Evolutionary conservation across 441 rosid genomes (phyloP).

Genomic region (Pelargonium australe): DNA sequence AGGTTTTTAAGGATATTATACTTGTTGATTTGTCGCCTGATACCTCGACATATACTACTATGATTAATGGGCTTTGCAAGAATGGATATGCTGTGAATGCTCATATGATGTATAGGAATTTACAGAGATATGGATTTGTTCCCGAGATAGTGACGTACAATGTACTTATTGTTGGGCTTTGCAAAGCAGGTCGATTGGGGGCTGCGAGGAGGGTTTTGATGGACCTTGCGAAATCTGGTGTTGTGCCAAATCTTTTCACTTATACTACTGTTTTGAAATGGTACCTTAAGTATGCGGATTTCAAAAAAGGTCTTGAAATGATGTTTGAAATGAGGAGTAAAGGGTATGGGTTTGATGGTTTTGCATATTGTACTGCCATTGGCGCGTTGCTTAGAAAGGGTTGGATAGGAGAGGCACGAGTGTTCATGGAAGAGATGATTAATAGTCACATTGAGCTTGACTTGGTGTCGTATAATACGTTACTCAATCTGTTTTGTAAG

Average conservation of each 20-base stretch:
- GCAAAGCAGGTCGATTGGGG: slow-evolving; percentile 14
- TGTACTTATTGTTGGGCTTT: slow-evolving; percentile 22
- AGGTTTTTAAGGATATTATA: slow-evolving; percentile 18
- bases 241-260: slow-evolving; percentile 18
- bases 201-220: slow-evolving; percentile 17
- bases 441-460: slow-evolving; percentile 19
- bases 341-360: slow-evolving; percentile 26
- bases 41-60: slow-evolving; percentile 19
- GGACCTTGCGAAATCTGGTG: slow-evolving; percentile 18
- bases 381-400: slow-evolving; percentile 21
- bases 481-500: slow-evolving; percentile 17
- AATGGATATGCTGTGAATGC: slow-evolving; percentile 21
- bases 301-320: slow-evolving; percentile 21
- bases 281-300: slow-evolving; percentile 18
- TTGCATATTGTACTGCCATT: slow-evolving; percentile 20
- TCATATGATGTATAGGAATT: slow-evolving; percentile 17
- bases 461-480: slow-evolving; percentile 21
- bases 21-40: slow-evolving; percentile 15
- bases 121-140: slow-evolving; percentile 21
- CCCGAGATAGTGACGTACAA: slow-evolving; percentile 22
- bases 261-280: slow-evolving; percentile 23
- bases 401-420: slow-evolving; percentile 17
- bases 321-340: slow-evolving; percentile 18
- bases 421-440: slow-evolving; percentile 17
- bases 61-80: slow-evolving; percentile 26